These are phyloP conservation scores for Hyaloperonospora brassicae DNA, from an alignment of 352 stramenopile genomes.

Conservation along the genomic window DNA sequence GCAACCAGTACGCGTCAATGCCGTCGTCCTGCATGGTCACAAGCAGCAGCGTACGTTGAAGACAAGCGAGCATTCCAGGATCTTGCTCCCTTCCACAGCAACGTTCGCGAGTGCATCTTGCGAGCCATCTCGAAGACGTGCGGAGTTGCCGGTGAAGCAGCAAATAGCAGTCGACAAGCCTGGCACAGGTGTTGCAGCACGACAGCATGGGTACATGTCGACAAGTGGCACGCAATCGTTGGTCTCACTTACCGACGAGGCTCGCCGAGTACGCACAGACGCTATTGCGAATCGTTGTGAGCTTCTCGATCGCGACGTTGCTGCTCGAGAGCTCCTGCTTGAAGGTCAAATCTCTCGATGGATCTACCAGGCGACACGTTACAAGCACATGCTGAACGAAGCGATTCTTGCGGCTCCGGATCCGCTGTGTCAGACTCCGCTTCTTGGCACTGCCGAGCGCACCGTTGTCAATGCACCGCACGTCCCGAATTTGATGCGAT, in stretches of 20 bases:
- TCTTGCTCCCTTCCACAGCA: constrained; percentile 11
- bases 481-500: constrained; percentile 15
- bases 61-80: constrained; percentile 16
- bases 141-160: constrained; percentile 19
- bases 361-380: constrained; percentile 35
- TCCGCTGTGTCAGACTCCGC: constrained; percentile 20
- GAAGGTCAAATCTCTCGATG: constrained; percentile 48
- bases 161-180: constrained; percentile 30
- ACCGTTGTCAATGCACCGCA: constrained; percentile 25
- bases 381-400: constrained; percentile 57
- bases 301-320: constrained; percentile 30
- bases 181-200: constrained; percentile 4
- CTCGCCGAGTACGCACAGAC: constrained; percentile 41
- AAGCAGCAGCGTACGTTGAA: constrained; percentile 21
- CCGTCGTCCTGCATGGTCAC: background rate
- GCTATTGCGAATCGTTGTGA: constrained; percentile 31
- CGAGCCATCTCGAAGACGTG: constrained; percentile 13
- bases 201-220: background rate
- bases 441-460: constrained; percentile 12
- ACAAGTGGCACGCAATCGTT: background rate
- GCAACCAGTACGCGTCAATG: background rate
- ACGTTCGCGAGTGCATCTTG: constrained; percentile 6
- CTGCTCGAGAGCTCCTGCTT: constrained; percentile 38
- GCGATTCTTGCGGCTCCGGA: constrained; percentile 52
- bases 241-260: constrained; percentile 37